Evolutionary conservation across 306 rosid genomes (phyloP).

Genomic region (Sicyos baderoa): DNA sequence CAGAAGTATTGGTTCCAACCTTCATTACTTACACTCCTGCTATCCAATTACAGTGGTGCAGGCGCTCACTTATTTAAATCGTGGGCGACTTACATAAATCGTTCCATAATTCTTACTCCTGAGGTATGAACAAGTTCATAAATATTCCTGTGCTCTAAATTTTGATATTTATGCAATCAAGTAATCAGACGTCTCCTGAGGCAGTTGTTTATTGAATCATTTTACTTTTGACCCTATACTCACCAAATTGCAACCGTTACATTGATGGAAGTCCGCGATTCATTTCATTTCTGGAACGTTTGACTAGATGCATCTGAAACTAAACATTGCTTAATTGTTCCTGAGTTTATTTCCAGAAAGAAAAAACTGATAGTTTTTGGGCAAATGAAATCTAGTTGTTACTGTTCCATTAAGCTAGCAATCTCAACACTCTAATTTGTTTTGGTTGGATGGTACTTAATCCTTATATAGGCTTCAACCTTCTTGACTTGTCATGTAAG

Average conservation of each 20-base stretch:
- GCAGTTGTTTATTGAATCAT: background rate
- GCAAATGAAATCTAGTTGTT: background rate
- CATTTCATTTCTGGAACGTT: background rate
- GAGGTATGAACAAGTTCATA: conserved; percentile 45
- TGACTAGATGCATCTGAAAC: background rate
- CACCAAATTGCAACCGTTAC: background rate
- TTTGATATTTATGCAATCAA: background rate
- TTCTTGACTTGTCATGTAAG: conserved; percentile 1
- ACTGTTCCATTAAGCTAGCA: background rate
- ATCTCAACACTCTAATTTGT: background rate
- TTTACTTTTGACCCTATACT: background rate
- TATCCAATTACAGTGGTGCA: conserved; percentile 56
- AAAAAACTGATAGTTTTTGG: background rate
- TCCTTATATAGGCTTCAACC: background rate
- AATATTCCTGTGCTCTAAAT: conserved; percentile 12
- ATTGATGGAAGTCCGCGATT: background rate
- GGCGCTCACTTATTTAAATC: conserved; percentile 96
- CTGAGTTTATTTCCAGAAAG: background rate
- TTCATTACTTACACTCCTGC: conserved; percentile 6
- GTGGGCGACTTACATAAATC: conserved; percentile 77
- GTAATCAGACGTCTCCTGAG: background rate
- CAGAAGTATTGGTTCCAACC: background rate
- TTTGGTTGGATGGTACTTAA: background rate
- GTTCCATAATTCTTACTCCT: conserved; percentile 80
- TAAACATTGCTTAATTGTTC: background rate